Base-by-base conservation (phyloP, 2,329 filamentous ascomycete genomes). In the Grosmannia serpens region DNA sequence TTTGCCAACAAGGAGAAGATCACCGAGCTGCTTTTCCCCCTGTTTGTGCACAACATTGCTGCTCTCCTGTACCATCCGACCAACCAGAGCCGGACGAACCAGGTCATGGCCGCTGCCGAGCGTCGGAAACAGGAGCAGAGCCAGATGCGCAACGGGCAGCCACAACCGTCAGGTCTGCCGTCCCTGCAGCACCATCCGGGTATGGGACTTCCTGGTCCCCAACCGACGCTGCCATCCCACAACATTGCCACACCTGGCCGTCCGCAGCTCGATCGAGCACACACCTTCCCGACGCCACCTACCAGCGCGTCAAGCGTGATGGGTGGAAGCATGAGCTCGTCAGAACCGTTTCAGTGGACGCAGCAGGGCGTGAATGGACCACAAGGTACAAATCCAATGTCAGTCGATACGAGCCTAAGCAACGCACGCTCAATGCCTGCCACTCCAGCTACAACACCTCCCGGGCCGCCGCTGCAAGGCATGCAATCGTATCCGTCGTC, bases 1-100 rank as follows among this genome's bases (percentile, higher is more conserved):
- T 97, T 99, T 70, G 94, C 94, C 64, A 99, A 99, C 77, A 97
- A 96, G 80, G 94, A 99, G 74, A 97, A 97, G 76, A 99, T 97
- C 63, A 97, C 94, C 0, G 92, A 97, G 73, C 77, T 91, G 53
- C 76, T 97, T 58, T 99, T 97, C 71, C 94, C 94, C 56, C 78
- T 99, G 54, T 99, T 99, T 70, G 94, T 97, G 46, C 91, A 97
- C 73, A 95, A 97, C 73, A 97, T 97, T 69, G 90, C 90, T 61
- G 88, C 90, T 59, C 79, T 97, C 63, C 81, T 97, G 55, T 97
- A 96, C 72, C 92, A 97, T 70, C 92, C 94, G 0, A 87, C 88
- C 47, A 96, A 96, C 70, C 87, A 91, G 69, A 88, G 76, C 64
- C 80, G 89, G 65, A 89, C 87, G 53, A 91, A 86, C 71, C 85